Conservation (phyloP, 2,329 filamentous ascomycete genomes). For the Penicillium sp. region DNA sequence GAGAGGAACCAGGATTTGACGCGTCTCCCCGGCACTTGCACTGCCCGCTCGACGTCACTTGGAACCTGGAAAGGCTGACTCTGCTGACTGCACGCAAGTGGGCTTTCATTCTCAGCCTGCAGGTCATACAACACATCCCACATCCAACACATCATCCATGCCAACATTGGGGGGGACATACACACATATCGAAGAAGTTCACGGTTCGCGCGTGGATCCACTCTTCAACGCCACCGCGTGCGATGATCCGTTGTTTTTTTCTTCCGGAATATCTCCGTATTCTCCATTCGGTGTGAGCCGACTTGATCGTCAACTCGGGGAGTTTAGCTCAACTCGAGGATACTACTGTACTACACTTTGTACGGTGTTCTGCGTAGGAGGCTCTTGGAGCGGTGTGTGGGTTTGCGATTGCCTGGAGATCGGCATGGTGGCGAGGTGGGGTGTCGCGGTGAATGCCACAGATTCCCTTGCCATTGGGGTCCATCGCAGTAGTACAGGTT, state of each 20-base stretch:
- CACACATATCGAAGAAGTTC: neutral
- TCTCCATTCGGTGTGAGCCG: neutral
- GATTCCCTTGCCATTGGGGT: neutral
- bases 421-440: conserved; percentile 4
- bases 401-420: neutral
- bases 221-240: conserved; percentile 6
- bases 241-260: neutral
- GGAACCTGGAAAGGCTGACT: neutral
- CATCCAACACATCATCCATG: no score
- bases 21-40: conserved; percentile 9
- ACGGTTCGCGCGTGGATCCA: conserved; percentile 5
- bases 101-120: neutral
- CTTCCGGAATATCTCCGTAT: neutral
- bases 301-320: neutral
- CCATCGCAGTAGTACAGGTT: neutral
- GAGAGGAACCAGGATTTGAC: conserved; percentile 19
- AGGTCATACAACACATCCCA: neutral
- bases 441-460: neutral
- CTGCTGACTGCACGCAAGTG: neutral
- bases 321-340: neutral
- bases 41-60: conserved; percentile 6
- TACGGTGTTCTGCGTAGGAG: neutral
- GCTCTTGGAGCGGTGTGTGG: neutral
- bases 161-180: neutral
- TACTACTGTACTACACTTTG: no score